phyloP scores from a whole-genome alignment of 1,139 yeast genomes.

The Saccharomyces hybrid region DNA sequence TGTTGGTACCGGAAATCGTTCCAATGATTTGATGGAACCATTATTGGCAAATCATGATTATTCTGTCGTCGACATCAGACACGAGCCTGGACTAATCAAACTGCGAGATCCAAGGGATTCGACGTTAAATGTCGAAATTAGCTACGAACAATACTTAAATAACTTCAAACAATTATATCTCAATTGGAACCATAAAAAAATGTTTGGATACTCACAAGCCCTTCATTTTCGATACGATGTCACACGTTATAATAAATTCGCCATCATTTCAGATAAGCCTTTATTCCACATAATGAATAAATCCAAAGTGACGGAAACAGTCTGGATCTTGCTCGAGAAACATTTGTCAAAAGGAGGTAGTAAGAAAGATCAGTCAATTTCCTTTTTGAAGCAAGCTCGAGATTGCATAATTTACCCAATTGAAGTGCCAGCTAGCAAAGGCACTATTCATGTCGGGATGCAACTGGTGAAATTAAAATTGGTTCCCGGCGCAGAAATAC shows the following conservation, averaged over 20 bases:
- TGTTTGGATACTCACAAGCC: slow-evolving; percentile 30
- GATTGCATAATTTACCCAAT: slow-evolving; percentile 5
- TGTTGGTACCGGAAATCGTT: slow-evolving; percentile 54
- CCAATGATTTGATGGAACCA: slow-evolving; percentile 19
- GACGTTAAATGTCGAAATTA: slow-evolving; percentile 27
- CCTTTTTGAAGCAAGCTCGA: slow-evolving; percentile 24
- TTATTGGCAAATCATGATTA: slow-evolving; percentile 67
- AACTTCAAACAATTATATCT: slow-evolving; percentile 53
- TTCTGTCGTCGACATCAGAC: slow-evolving; percentile 39
- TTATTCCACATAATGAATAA: slow-evolving; percentile 43
- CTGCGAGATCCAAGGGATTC: slow-evolving; percentile 53
- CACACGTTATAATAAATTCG: slow-evolving; percentile 11
- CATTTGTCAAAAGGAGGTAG: slow-evolving; percentile 16
- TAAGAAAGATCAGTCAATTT: neutral
- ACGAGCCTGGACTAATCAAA: slow-evolving; percentile 23
- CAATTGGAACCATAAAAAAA: slow-evolving; percentile 52
- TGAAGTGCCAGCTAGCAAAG: slow-evolving; percentile 17
- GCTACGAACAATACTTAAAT: slow-evolving; percentile 34
- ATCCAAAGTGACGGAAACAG: slow-evolving; percentile 29
- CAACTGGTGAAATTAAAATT: slow-evolving; percentile 29
- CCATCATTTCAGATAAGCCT: slow-evolving; percentile 37
- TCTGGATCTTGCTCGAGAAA: slow-evolving; percentile 46
- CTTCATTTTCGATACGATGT: slow-evolving; percentile 36
- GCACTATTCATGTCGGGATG: slow-evolving; percentile 28
- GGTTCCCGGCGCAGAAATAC: slow-evolving; percentile 9